Base-by-base conservation (phyloP, 2,329 filamentous ascomycete genomes). In the Colletotrichum paranaense region DNA sequence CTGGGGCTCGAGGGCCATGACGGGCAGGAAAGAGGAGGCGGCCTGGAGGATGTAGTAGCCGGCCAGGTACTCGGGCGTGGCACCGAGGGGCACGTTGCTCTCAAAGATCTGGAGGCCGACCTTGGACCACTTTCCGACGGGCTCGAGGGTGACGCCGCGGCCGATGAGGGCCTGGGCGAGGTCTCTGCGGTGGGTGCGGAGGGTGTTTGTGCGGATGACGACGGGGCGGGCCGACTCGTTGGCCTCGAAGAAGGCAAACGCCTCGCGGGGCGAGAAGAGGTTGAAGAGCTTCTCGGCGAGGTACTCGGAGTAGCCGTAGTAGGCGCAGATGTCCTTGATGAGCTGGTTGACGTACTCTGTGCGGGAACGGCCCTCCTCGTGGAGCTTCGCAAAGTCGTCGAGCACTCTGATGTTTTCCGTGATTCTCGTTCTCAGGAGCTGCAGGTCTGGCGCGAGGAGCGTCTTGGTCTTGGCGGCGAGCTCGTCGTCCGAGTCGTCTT, bases 1-100 rank as follows among this genome's bases (percentile, higher is more conserved):
- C 84, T 98, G 96, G 0, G 97, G 97, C 6, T 94, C 95, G 14
- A 99, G 90, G 11, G 97, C 96, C 95, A 99, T 98, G 79, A 98
- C 97, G 75, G 97, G 97, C 62, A 99, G 89, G 87, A 99, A 99
- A 22, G 95, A 98, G 6, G 94, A 97, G 0, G 97, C 97, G 1
- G 97, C 97, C 86, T 99, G 97, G 14, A 99, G 90, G 78, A 99
- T 98, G 86, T 99, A 99, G 83, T 99, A 95, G 22, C 97, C 97
- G 19, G 96, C 95, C 14, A 99, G 91, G 83, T 99, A 99, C 84
- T 99, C 97, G 11, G 97, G 97, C 0, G 97, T 99, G 32, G 97
- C 97, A 89, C 95, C 95, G 1, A 98, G 90, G 3, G 95, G 95
- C 5, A 90, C 87, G 74, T 92, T 93, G 71, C 93, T 94, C 83